phyloP scores from a whole-genome alignment of 192 early-diverging fungal genomes.

The Coemansia sp. region DNA sequence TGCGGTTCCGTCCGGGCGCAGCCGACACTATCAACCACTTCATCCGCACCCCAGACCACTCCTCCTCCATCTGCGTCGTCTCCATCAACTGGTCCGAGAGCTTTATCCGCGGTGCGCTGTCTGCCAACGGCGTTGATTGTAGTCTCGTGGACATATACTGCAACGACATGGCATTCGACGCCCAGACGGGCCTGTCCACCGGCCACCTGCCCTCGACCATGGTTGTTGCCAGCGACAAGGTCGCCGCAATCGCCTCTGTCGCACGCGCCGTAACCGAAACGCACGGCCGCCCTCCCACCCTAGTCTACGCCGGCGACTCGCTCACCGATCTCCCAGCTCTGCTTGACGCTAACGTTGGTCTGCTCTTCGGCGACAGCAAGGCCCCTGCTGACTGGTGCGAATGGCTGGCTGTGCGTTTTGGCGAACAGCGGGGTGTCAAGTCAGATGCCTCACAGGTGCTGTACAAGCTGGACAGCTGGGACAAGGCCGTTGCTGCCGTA shows the following conservation, averaged over 20 bases:
- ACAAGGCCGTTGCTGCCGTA: background rate
- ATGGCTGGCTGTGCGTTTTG: slow-evolving; percentile 24
- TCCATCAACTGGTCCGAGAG: slow-evolving; percentile 55
- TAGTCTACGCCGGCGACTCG: slow-evolving; percentile 52
- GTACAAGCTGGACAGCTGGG: slow-evolving; percentile 14
- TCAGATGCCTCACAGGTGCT: background rate
- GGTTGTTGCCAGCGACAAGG: slow-evolving; percentile 43
- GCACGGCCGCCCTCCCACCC: background rate
- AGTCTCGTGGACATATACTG: slow-evolving; percentile 10
- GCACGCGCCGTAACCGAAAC: background rate
- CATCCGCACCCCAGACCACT: background rate
- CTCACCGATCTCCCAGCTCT: slow-evolving; percentile 51
- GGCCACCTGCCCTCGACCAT: slow-evolving; percentile 20
- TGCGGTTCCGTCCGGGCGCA: slow-evolving; percentile 24
- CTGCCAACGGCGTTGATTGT: slow-evolving; percentile 23
- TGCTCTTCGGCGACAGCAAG: slow-evolving; percentile 34
- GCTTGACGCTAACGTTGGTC: slow-evolving; percentile 36
- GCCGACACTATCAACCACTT: slow-evolving; percentile 19
- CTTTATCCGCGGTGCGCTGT: slow-evolving; percentile 44
- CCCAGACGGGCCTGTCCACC: slow-evolving; percentile 18
- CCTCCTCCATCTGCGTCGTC: slow-evolving; percentile 23
- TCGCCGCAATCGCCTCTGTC: background rate
- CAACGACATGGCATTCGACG: slow-evolving; percentile 30
- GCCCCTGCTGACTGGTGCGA: slow-evolving; percentile 36
- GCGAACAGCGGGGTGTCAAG: slow-evolving; percentile 5